Percentiles rank a stretch among this genome's conserved stretches.
phyloP scores from a whole-genome alignment of 805 yeast species.

The Gaillardinia entomophila region DNA sequence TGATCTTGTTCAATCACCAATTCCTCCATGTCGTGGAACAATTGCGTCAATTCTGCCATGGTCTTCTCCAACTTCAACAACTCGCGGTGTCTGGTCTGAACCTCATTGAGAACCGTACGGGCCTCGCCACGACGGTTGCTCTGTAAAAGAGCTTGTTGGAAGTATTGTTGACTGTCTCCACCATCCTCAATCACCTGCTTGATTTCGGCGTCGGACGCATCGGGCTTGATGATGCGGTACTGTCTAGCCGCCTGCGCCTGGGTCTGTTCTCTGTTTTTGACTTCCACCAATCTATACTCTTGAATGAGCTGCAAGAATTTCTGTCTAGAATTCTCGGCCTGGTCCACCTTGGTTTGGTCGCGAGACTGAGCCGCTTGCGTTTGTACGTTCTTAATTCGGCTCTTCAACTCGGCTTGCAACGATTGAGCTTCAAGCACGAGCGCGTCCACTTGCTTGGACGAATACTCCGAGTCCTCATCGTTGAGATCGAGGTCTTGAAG shows the following conservation, averaged over 20 bases:
- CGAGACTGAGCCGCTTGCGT: conserved; percentile 49
- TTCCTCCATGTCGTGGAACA: conserved; percentile 94
- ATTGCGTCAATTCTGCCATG: conserved; percentile 90
- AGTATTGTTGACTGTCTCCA: conserved; percentile 81
- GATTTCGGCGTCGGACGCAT: conserved; percentile 78
- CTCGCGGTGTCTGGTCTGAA: conserved; percentile 92
- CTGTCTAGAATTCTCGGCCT: conserved; percentile 83
- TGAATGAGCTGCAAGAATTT: conserved; percentile 83
- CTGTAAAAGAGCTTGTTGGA: conserved; percentile 85
- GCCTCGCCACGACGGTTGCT: conserved; percentile 93
- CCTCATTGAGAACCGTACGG: conserved; percentile 89
- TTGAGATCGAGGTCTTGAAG: conserved; percentile 60
- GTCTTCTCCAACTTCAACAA: conserved; percentile 90
- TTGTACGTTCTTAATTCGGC: conserved; percentile 72
- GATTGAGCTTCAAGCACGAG: conserved; percentile 73
- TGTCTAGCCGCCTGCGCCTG: conserved; percentile 89
- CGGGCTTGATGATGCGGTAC: conserved; percentile 83
- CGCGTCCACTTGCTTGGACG: conserved; percentile 71
- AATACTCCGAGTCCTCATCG: conserved; percentile 48
- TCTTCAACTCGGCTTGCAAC: conserved; percentile 69
- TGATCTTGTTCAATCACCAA: conserved; percentile 94
- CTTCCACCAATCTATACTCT: conserved; percentile 81
- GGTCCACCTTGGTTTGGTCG: conserved; percentile 79
- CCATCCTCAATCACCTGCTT: conserved; percentile 75
- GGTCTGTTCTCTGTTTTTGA: conserved; percentile 77